Evolutionary conservation across 2,329 filamentous ascomycete genomes (phyloP), one percentile per base, ranked within the genome.

Genomic region (Diplodia intermedia): DNA sequence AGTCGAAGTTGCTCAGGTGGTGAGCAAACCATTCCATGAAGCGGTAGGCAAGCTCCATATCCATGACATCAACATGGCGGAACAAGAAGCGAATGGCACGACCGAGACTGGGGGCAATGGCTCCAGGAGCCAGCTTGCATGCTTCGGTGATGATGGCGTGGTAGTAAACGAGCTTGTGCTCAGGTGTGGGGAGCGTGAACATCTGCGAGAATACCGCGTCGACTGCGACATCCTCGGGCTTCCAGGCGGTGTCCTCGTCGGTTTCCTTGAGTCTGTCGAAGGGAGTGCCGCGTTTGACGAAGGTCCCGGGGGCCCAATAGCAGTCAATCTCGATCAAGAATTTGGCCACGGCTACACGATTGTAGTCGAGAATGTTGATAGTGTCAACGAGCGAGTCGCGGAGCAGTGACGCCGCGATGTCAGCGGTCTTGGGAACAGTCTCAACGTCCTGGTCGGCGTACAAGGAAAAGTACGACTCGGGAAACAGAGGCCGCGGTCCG

Each of bases 11-110:
- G 82, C 94, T 97, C 72, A 99, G 82, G 82, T 99, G 95, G 78
- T 99, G 95, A 20, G 94, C 88, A 76, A 99, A 99, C 95, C 95
- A 99, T 78, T 98, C 94, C 76, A 97, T 85, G 81, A 98, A 98
- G 31, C 95, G 88, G 75, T 94, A 91, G 67, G 85, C 86, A 53
- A 99, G 83, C 80, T 98, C 94, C 57, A 97, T 84, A 75, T 99
- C 95, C 84, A 98, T 89, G 2, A 86, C 87, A 69, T 93, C 89
- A 11, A 92, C 84, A 77, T 91, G 93, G 70, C 91, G 88, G 82
- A 97, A 99, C 70, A 97, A 84, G 75, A 91, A 97, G 66, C 95
- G 88, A 73, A 99, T 99, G 11, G 94, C 95, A 79, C 95, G 88
- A 66, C 95, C 95, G 50, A 99, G 83, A 76, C 92, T 97, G 0